A percentile compares a stretch with the other conserved stretches of the same genome.
phyloP scores from a whole-genome alignment of 2,329 filamentous ascomycete genomes.

The Penicillium nordicum region DNA sequence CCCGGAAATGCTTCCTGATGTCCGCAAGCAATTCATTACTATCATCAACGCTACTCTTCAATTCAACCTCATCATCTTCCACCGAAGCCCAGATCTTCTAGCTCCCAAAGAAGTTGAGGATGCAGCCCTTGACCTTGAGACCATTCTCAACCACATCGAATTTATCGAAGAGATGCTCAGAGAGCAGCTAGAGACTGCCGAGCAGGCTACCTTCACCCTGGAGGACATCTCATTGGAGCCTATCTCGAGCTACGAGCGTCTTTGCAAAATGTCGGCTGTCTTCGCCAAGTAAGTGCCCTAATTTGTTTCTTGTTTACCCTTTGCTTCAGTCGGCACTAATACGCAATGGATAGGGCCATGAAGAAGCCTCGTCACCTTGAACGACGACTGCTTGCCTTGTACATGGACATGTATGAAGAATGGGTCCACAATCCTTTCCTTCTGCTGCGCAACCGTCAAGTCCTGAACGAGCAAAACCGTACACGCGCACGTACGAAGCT shows the following conservation, averaged over 20 bases:
- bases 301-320: neutral
- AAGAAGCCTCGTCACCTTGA: slow-evolving; percentile 21
- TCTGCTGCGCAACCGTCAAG: slow-evolving; percentile 16
- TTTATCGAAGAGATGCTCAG: slow-evolving; percentile 14
- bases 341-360: slow-evolving; percentile 15
- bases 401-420: slow-evolving; percentile 26
- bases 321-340: neutral
- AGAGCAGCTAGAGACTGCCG: slow-evolving; percentile 8
- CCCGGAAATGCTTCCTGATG: slow-evolving; percentile 8
- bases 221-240: slow-evolving; percentile 3
- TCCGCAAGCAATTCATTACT: slow-evolving; percentile 17
- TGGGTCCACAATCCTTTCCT: slow-evolving; percentile 27
- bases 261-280: slow-evolving; percentile 17
- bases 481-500: slow-evolving; percentile 8
- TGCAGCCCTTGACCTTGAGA: slow-evolving; percentile 6
- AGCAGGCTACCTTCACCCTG: slow-evolving; percentile 11
- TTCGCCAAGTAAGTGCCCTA: slow-evolving; percentile 18
- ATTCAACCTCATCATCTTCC: slow-evolving; percentile 25
- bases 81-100: slow-evolving; percentile 11
- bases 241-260: slow-evolving; percentile 9
- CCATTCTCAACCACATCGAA: slow-evolving; percentile 8
- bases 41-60: slow-evolving; percentile 23
- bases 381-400: slow-evolving; percentile 19
- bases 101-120: slow-evolving; percentile 9
- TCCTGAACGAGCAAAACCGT: neutral